These are phyloP conservation scores for Chytriomyces confervae DNA, from an alignment of 192 early-diverging fungal species.

Conservation along the genomic window DNA sequence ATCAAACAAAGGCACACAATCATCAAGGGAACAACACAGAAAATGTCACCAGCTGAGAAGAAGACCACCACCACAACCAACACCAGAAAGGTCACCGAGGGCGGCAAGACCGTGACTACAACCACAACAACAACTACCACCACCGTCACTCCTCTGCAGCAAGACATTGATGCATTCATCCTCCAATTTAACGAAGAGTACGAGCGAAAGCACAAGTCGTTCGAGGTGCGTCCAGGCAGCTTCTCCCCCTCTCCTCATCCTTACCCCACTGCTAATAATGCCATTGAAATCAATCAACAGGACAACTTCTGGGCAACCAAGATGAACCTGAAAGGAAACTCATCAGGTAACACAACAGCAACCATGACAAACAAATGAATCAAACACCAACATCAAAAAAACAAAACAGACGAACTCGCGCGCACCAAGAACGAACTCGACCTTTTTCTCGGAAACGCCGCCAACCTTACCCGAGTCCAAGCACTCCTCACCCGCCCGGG, in stretches of 20 bases:
- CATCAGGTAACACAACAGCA: slow-evolving; percentile 7
- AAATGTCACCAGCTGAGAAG: background rate
- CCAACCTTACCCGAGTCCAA: slow-evolving; percentile 19
- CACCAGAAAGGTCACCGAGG: background rate
- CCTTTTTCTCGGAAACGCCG: slow-evolving; percentile 37
- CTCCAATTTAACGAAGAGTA: slow-evolving; percentile 30
- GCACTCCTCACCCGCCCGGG: slow-evolving; percentile 28
- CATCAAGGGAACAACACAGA: too few species aligned
- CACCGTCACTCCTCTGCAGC: background rate
- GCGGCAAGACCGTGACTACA: background rate
- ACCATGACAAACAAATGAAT: background rate
- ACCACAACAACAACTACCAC: background rate
- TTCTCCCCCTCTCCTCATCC: too few species aligned
- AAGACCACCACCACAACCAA: background rate
- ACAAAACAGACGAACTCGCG: background rate
- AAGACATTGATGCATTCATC: slow-evolving; percentile 22
- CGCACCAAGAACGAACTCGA: slow-evolving; percentile 37
- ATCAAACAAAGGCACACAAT: too few species aligned
- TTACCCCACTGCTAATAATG: too few species aligned
- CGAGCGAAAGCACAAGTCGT: slow-evolving; percentile 29
- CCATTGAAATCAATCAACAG: background rate
- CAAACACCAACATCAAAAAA: background rate
- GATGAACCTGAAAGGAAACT: slow-evolving; percentile 35
- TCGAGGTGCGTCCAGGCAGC: background rate
- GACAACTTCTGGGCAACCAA: slow-evolving; percentile 45